A percentile compares a stretch with the other conserved stretches of the same genome.
Evolutionary conservation across 305 asterid genomes (phyloP).

Genomic region (Ruellia speciosa): DNA sequence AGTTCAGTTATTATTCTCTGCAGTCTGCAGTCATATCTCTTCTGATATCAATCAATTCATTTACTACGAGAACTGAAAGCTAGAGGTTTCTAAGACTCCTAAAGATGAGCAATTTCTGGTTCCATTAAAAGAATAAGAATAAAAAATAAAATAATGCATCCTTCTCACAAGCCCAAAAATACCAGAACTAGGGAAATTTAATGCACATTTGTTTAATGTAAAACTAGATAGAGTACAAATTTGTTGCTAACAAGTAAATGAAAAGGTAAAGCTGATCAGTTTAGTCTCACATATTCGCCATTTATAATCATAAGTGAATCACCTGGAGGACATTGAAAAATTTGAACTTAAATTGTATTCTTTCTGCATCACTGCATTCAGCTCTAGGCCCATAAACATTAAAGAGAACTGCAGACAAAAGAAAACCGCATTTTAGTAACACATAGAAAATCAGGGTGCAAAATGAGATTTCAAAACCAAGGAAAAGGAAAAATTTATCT

Average conservation of each 20-base stretch:
- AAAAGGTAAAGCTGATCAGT: background rate
- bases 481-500: background rate
- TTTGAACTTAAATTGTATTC: slow-evolving; percentile 60
- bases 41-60: no score
- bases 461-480: slow-evolving; percentile 4
- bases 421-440: slow-evolving; percentile 22
- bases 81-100: no score
- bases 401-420: slow-evolving; percentile 63
- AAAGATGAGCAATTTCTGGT: no score
- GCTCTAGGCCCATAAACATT: slow-evolving; percentile 94
- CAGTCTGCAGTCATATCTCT: no score
- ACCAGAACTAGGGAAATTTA: no score
- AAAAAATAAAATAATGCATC: no score
- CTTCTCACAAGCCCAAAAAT: no score
- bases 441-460: background rate
- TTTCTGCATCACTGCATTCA: slow-evolving; percentile 51
- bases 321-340: slow-evolving; percentile 79
- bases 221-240: background rate
- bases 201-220: background rate
- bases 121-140: no score
- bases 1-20: no score
- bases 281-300: slow-evolving; percentile 11
- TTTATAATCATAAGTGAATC: slow-evolving; percentile 14
- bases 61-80: no score
- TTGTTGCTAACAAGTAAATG: background rate